Evolutionary conservation across 2,329 filamentous ascomycete species (phyloP).

Genomic region (Fusarium goolgardi): DNA sequence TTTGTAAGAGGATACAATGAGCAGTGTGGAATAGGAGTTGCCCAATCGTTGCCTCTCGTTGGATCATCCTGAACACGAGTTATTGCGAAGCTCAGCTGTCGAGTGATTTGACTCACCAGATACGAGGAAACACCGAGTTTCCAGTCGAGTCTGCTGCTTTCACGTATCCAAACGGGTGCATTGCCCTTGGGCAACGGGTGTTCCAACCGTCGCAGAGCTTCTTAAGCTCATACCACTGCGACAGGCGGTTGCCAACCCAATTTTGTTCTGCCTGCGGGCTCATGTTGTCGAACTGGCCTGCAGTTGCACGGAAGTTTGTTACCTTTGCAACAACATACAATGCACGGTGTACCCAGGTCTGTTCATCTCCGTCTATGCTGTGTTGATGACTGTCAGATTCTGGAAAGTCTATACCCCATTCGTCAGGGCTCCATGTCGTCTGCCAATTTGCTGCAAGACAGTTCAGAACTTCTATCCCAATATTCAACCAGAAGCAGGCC

Average conservation of each 20-base stretch:
- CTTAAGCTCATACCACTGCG: slow-evolving; percentile 85
- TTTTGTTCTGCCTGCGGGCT: slow-evolving; percentile 72
- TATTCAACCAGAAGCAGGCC: slow-evolving; percentile 94
- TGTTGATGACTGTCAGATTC: slow-evolving; percentile 56
- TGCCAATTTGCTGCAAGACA: slow-evolving; percentile 90
- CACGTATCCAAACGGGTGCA: slow-evolving; percentile 86
- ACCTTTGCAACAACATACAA: slow-evolving; percentile 90
- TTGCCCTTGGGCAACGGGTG: slow-evolving; percentile 79
- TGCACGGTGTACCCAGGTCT: slow-evolving; percentile 89
- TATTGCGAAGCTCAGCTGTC: neutral
- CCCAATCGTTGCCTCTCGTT: slow-evolving; percentile 82
- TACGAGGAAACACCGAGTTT: slow-evolving; percentile 83
- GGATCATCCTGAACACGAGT: slow-evolving; percentile 72
- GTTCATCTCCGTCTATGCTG: slow-evolving; percentile 64
- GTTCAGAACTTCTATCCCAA: slow-evolving; percentile 88
- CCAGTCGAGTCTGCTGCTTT: slow-evolving; percentile 73
- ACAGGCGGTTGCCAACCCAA: slow-evolving; percentile 71
- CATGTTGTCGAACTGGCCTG: slow-evolving; percentile 69
- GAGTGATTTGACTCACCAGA: slow-evolving; percentile 71
- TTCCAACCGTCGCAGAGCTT: slow-evolving; percentile 87
- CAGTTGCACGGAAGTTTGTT: slow-evolving; percentile 82
- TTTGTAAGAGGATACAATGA: slow-evolving; percentile 82
- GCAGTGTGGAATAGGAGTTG: slow-evolving; percentile 91
- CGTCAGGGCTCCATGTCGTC: slow-evolving; percentile 87
- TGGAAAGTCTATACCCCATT: slow-evolving; percentile 87